Evolutionary conservation across 805 yeast genomes (phyloP).

Genomic region (Candida schatavii): DNA sequence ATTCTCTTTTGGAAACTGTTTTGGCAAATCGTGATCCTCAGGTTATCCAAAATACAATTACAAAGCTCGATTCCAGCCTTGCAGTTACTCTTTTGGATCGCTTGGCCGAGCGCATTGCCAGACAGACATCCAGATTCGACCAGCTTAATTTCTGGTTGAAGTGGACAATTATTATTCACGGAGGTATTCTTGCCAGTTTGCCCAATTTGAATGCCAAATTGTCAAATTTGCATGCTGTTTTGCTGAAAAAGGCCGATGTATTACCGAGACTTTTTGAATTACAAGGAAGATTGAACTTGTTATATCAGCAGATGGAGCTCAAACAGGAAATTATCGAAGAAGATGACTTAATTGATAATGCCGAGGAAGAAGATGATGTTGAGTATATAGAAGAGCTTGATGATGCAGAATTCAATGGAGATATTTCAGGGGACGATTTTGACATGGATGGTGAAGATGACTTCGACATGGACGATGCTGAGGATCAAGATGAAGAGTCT

Average conservation of each 20-base stretch:
- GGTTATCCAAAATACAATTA: slow-evolving; percentile 48
- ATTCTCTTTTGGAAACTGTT: slow-evolving; percentile 80
- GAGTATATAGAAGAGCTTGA: slow-evolving; percentile 71
- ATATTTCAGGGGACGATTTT: slow-evolving; percentile 16
- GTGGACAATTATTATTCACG: slow-evolving; percentile 55
- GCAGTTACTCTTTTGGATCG: slow-evolving; percentile 51
- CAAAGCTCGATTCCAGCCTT: slow-evolving; percentile 46
- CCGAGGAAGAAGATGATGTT: slow-evolving; percentile 44
- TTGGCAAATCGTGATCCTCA: slow-evolving; percentile 53
- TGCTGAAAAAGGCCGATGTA: slow-evolving; percentile 47
- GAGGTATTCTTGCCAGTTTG: slow-evolving; percentile 46
- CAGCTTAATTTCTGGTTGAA: slow-evolving; percentile 54
- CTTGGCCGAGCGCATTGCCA: slow-evolving; percentile 49
- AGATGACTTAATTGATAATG: slow-evolving; percentile 21
- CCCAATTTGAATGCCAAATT: slow-evolving; percentile 43
- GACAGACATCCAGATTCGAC: slow-evolving; percentile 50
- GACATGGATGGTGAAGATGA: slow-evolving; percentile 18
- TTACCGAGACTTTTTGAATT: slow-evolving; percentile 51
- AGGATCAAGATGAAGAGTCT: slow-evolving; percentile 20
- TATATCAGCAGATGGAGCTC: slow-evolving; percentile 42
- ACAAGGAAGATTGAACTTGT: slow-evolving; percentile 47
- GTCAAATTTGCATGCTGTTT: slow-evolving; percentile 44
- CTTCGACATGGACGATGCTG: slow-evolving; percentile 13
- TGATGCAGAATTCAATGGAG: slow-evolving; percentile 34
- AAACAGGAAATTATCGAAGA: slow-evolving; percentile 35